A percentile compares a stretch with the other conserved stretches of the same genome.
Evolutionary conservation across 2,329 filamentous ascomycete genomes (phyloP).

Genomic region (Alternaria sp.): DNA sequence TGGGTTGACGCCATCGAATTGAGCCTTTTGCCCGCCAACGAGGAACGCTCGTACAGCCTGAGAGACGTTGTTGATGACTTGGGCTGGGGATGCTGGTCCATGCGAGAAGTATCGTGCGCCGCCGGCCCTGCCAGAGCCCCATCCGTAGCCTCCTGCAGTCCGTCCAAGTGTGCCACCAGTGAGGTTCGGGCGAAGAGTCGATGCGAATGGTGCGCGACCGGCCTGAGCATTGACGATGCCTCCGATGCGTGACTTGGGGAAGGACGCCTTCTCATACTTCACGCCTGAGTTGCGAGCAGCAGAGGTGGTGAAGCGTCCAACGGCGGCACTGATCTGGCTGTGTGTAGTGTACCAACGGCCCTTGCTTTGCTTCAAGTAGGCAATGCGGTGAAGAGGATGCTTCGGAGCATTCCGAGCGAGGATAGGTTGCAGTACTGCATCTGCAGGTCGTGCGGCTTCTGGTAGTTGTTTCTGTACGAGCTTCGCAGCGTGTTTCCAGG

Average conservation of each 20-base stretch:
- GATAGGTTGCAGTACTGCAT: constrained; percentile 65
- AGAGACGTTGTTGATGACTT: constrained; percentile 95
- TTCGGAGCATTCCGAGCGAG: constrained; percentile 65
- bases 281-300: constrained; percentile 49
- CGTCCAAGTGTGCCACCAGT: constrained; percentile 86
- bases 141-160: constrained; percentile 86
- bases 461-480: constrained; percentile 57
- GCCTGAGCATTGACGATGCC: constrained; percentile 69
- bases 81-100: constrained; percentile 80
- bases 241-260: constrained; percentile 65
- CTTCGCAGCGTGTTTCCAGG: constrained; percentile 58
- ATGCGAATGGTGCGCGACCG: constrained; percentile 84
- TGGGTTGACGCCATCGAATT: constrained; percentile 79
- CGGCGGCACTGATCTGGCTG: constrained; percentile 53
- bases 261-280: constrained; percentile 61
- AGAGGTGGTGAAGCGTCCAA: constrained; percentile 63
- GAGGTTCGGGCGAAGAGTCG: constrained; percentile 86
- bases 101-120: constrained; percentile 90
- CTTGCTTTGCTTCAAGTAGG: constrained; percentile 69
- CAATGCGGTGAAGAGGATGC: constrained; percentile 68
- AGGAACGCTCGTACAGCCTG: constrained; percentile 91
- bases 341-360: constrained; percentile 70
- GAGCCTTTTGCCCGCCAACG: constrained; percentile 86
- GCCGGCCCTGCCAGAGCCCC: constrained; percentile 73
- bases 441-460: constrained; percentile 54